phyloP scores from a whole-genome alignment of 768 basidiomycete genomes.

The Serendipita vermifera region DNA sequence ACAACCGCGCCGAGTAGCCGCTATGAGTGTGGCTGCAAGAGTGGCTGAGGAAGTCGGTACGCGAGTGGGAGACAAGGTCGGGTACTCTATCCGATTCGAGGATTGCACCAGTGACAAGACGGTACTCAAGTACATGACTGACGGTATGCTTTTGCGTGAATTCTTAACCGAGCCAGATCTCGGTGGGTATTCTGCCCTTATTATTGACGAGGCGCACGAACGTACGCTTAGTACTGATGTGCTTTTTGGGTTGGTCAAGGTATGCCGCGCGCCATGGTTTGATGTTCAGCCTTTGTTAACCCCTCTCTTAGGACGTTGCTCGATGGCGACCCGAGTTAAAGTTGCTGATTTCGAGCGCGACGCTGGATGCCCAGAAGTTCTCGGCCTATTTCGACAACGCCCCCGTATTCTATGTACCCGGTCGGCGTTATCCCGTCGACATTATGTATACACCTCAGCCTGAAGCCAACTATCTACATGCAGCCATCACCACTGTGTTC shows the following conservation, averaged over 20 bases:
- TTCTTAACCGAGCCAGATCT: constrained; percentile 96
- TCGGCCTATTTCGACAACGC: constrained; percentile 95
- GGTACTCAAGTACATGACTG: constrained; percentile 98
- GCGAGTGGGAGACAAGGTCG: constrained; percentile 94
- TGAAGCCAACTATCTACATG: constrained; percentile 97
- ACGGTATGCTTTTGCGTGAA: constrained; percentile 94
- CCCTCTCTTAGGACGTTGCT: constrained; percentile 67
- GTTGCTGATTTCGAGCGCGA: constrained; percentile 85
- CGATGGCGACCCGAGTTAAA: constrained; percentile 90
- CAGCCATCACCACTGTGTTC: constrained; percentile 96
- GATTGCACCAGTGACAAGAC: constrained; percentile 99
- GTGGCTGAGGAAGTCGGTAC: constrained; percentile 98
- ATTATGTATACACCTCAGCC: constrained; percentile 99
- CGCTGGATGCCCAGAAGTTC: constrained; percentile 96
- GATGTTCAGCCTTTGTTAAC: constrained; percentile 14
- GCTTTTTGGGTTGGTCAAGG: constrained; percentile 96
- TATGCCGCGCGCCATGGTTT: constrained; percentile 39
- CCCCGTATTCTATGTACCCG: constrained; percentile 91
- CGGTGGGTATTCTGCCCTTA: constrained; percentile 85
- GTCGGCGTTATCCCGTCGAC: constrained; percentile 93
- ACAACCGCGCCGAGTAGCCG: constrained; percentile 95
- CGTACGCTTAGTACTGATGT: constrained; percentile 97
- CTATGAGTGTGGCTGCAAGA: constrained; percentile 98
- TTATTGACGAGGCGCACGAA: constrained; percentile 99
- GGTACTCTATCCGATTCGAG: constrained; percentile 99